Base-by-base conservation (phyloP, 2,329 filamentous ascomycete species). In the Magnaporthiopsis poae region DNA sequence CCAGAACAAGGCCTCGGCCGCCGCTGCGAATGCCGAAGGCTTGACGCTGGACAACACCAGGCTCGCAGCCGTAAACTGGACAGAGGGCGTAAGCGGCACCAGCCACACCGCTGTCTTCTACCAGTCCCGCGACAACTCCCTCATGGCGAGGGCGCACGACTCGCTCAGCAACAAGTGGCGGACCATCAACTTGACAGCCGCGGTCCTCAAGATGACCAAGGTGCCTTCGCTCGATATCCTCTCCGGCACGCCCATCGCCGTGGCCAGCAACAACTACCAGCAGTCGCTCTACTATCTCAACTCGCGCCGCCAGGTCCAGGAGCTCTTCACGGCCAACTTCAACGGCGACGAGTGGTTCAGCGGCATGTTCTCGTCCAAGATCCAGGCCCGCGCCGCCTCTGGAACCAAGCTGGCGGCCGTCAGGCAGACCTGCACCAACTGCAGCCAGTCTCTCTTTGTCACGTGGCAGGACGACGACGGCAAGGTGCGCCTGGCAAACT, bases 281-380 rank as follows among this genome's bases (percentile, higher is more conserved):
- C 62, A 63, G n/a, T 39, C 35, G 35, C 27, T 63, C 62, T 63
- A 63, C 62, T 63, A 63, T 35, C 33, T 63, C 15, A 63, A 63
- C 62, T 63, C 62, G 62, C 35, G 39, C 35, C 62, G 62, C n/a
- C 35, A 63, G 62, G 13, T 63, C 11, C 62, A 46, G 62, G 62
- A 63, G 62, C 62, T 63, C 62, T 63, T 12, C 62, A 27, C n/a
- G n/a, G 29, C 35, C 1, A 39, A 39, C 21, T n/a, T 33, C 33
- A 39, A 4, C 62, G 35, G 3, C 62, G 62, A 63, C 62, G 39
- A 39, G n/a, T 63, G 62, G 62, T 27, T 27, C n/a, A 15, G 35
- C 35, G 62, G 62, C n/a, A 18, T 39, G 36, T 39, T 39, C 36
- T 39, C 36, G 12, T 13, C 33, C 15, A 63, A 46, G 35, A 29